Percentiles rank a stretch among this genome's conserved stretches.
Evolutionary conservation across 805 yeast genomes (phyloP).

Genomic region (Candida maris): DNA sequence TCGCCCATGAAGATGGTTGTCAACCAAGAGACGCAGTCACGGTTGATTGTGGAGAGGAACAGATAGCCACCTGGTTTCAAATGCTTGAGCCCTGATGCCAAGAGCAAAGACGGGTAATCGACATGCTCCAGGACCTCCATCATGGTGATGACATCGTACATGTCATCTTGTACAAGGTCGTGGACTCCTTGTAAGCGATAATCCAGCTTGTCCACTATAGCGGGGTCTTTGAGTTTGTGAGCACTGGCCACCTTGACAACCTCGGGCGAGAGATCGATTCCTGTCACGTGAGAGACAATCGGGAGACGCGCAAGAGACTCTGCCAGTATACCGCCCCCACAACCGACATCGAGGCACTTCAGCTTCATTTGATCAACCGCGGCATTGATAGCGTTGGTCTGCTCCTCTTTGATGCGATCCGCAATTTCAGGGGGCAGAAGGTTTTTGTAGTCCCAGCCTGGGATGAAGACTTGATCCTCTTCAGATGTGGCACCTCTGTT

Average conservation of each 20-base stretch:
- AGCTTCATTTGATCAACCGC: constrained; percentile 36
- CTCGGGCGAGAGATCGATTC: constrained; percentile 81
- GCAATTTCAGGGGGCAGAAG: constrained; percentile 60
- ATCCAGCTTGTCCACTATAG: constrained; percentile 41
- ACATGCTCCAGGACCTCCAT: constrained; percentile 97
- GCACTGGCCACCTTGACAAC: constrained; percentile 74
- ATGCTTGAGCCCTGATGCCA: constrained; percentile 62
- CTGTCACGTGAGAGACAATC: constrained; percentile 61
- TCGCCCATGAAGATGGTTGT: constrained; percentile 93
- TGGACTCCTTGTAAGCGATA: constrained; percentile 67
- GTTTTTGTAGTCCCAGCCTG: constrained; percentile 65
- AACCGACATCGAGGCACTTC: constrained; percentile 81
- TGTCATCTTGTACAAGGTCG: constrained; percentile 40
- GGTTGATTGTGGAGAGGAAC: constrained; percentile 86
- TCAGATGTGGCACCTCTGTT: constrained; percentile 36
- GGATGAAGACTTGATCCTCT: constrained; percentile 57
- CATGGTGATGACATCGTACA: constrained; percentile 78
- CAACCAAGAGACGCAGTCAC: constrained; percentile 83
- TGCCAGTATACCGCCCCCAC: constrained; percentile 95
- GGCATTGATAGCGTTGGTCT: constrained; percentile 42
- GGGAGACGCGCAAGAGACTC: constrained; percentile 82
- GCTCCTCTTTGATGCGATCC: constrained; percentile 45
- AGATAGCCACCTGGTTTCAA: constrained; percentile 80
- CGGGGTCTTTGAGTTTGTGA: constrained; percentile 69
- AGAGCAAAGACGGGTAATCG: constrained; percentile 70